These are phyloP conservation scores for Penicillium canariense DNA, from an alignment of 495 filamentous ascomycete species.

Conservation along the genomic window DNA sequence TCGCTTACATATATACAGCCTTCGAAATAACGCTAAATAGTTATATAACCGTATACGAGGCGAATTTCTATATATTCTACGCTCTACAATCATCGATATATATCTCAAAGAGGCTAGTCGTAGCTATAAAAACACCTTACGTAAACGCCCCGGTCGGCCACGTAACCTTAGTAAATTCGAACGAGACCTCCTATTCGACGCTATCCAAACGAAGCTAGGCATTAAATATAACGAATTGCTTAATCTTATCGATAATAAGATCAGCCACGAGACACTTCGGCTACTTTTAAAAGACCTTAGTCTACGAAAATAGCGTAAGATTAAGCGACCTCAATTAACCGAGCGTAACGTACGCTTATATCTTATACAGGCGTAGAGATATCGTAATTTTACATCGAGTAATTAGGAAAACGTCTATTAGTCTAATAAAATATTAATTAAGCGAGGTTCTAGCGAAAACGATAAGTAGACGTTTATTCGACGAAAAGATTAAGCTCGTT, in stretches of 20 bases:
- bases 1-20: background rate
- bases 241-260: background rate
- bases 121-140: background rate
- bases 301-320: background rate
- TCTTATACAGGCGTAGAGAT: too few species aligned
- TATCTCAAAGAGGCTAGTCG: background rate
- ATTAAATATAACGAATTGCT: background rate
- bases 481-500: too few species aligned
- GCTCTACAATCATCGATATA: background rate
- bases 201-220: background rate
- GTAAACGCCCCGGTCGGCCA: background rate
- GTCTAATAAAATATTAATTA: too few species aligned
- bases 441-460: too few species aligned
- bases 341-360: too few species aligned
- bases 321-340: too few species aligned
- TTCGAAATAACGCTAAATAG: background rate
- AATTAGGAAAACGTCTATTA: too few species aligned
- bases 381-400: too few species aligned
- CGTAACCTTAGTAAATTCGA: background rate
- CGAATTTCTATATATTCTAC: background rate
- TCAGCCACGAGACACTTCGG: background rate
- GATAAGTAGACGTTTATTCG: too few species aligned
- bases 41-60: background rate
- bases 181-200: background rate
- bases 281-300: background rate